Evolutionary conservation across 805 yeast genomes (phyloP), one percentile per base, ranked within the genome.

Genomic region (Blastobotrys attinorum): DNA sequence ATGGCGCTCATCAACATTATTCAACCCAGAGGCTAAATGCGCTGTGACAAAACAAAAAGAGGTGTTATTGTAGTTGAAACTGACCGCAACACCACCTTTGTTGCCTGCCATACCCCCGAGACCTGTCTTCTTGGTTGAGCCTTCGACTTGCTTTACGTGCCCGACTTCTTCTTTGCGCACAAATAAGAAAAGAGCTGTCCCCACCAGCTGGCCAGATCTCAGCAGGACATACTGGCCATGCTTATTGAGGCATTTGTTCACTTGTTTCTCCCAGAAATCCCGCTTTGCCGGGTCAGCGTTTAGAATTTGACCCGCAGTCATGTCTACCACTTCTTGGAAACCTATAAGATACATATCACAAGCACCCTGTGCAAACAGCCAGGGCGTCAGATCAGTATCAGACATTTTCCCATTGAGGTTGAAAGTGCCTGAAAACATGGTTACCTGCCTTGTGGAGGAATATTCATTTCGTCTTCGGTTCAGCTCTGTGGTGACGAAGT

Each of bases 51-150:
- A 77, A 50, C 94, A 88, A 56, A 88, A 81, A 1, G 83, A 71
- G 0, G 96, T 82, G 25, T 79, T 74, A 1, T 92, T 92, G 61
- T 75, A 86, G 40, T 82, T 77, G 63, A 90, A 84, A 48, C 96
- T 73, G 13, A 92, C 86, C 0, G 95, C 96, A 47, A 89, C 94
- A 3, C 94, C 96, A 37, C 98, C 98, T 62, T 90, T 90, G 61
- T 92, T 90, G 15, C 97, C 98, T 0, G 97, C 78, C 67, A 92
- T 90, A 37, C 98, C 98, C 31, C 97, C 96, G 43, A 92, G 68
- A 0, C 97, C 98, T 0, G 97, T 90, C 63, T 90, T 90, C 56
- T 89, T 90, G 10, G 84, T 75, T n/a, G 89, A 75, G n/a, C 97
- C 97, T 53, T 88, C 89, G 3, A 92, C 96, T 56, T 83, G 81